These are phyloP conservation scores for Argentina anserina DNA, from an alignment of 306 rosid species.

Conservation along the genomic window DNA sequence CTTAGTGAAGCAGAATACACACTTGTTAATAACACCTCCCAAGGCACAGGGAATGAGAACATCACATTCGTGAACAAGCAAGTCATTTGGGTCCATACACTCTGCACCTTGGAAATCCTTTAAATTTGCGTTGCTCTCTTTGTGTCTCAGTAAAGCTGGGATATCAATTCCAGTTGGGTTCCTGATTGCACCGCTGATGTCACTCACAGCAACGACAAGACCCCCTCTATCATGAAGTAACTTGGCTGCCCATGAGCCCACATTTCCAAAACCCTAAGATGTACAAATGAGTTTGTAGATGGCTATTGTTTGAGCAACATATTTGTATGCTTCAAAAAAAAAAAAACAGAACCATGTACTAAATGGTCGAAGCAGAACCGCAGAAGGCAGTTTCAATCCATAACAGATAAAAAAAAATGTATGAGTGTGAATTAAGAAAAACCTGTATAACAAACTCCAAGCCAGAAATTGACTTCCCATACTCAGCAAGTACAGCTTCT, in stretches of 20 bases:
- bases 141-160: constrained; percentile 49
- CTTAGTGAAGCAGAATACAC: constrained; percentile 13
- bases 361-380: constrained; percentile 5
- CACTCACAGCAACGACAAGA: constrained; percentile 66
- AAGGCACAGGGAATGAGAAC: constrained; percentile 74
- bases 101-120: constrained; percentile 51
- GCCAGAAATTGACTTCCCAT: constrained; percentile 51
- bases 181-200: constrained; percentile 60
- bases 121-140: constrained; percentile 27
- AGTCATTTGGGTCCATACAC: constrained; percentile 47
- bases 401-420: not conserved
- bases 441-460: constrained; percentile 63
- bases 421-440: not conserved
- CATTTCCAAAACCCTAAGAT: constrained; percentile 65
- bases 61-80: constrained; percentile 68
- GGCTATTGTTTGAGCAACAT: too few relatives aligned
- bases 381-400: not conserved
- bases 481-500: constrained; percentile 60
- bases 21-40: constrained; percentile 67
- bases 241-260: constrained; percentile 75
- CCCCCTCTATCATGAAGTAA: constrained; percentile 60
- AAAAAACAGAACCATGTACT: not conserved
- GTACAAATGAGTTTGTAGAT: not conserved
- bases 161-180: constrained; percentile 62
- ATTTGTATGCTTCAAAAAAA: too few relatives aligned